phyloP scores from a whole-genome alignment of 345 rosid species.

The Balakata baccata region DNA sequence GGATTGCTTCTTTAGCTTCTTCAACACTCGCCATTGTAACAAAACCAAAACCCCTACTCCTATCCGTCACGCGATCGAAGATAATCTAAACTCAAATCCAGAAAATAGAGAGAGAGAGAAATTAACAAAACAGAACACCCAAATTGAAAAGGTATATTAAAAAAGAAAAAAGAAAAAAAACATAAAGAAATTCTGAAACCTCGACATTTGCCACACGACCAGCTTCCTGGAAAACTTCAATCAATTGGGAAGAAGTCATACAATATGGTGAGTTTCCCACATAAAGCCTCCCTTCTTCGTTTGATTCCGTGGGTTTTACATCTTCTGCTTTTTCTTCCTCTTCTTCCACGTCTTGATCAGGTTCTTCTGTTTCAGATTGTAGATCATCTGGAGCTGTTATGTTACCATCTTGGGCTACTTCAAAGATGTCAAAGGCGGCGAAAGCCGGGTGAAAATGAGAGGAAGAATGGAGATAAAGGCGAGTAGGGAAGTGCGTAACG shows the following conservation, averaged over 20 bases:
- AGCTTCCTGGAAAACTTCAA: constrained; percentile 63
- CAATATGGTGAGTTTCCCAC: constrained; percentile 80
- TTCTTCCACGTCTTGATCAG: constrained; percentile 18
- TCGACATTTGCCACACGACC: constrained; percentile 66
- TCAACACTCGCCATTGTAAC: constrained; percentile 70
- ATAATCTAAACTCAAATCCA: constrained; percentile 48
- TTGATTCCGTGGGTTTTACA: constrained; percentile 22
- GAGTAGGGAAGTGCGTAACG: constrained; percentile 33
- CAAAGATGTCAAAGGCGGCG: constrained; percentile 36
- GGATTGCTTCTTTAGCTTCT: constrained; percentile 84
- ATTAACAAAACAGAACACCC: not conserved
- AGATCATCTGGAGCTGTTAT: constrained; percentile 26
- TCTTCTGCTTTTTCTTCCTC: constrained; percentile 29
- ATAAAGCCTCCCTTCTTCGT: constrained; percentile 63
- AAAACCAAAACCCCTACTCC: constrained; percentile 97
- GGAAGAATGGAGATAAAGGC: constrained; percentile 18
- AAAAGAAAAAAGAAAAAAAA: not conserved
- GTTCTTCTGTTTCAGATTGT: constrained; percentile 23
- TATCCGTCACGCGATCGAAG: constrained; percentile 70
- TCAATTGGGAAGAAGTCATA: constrained; percentile 57
- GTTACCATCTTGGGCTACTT: constrained; percentile 27
- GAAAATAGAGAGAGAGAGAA: not conserved
- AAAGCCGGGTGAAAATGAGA: constrained; percentile 33
- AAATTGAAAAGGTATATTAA: not conserved
- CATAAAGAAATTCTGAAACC: constrained; percentile 34